Conservation (phyloP, 805 yeast species). For the Metschnikowia santaceciliae region DNA sequence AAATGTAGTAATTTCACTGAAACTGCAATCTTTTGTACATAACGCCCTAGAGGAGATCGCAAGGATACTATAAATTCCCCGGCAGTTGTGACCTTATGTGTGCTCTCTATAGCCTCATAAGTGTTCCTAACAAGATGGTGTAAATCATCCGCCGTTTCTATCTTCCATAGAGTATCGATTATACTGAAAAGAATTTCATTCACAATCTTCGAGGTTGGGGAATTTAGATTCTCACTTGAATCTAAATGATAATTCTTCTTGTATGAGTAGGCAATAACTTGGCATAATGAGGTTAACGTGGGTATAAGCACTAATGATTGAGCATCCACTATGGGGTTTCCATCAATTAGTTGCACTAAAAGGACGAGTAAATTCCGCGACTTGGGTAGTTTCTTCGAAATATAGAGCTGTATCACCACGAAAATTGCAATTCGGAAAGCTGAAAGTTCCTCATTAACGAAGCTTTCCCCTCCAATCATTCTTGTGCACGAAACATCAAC, state of each 20-base stretch:
- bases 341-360: constrained; percentile 10
- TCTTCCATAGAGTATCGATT: constrained; percentile 36
- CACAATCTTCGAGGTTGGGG: not conserved
- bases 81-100: constrained; percentile 8
- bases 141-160: constrained; percentile 47
- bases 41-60: constrained; percentile 37
- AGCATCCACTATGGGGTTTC: constrained; percentile 7
- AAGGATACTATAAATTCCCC: constrained; percentile 14
- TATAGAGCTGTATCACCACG: constrained; percentile 45
- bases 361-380: constrained; percentile 7
- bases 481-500: not conserved
- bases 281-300: constrained; percentile 10
- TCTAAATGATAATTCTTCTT: not conserved
- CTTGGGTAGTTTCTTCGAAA: constrained; percentile 33
- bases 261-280: constrained; percentile 1
- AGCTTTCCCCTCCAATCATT: constrained; percentile 3
- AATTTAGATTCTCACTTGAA: not conserved
- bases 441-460: constrained; percentile 37
- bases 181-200: constrained; percentile 4
- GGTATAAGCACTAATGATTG: constrained; percentile 5
- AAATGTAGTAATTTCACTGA: constrained; percentile 44
- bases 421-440: constrained; percentile 54
- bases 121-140: constrained; percentile 29
- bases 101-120: constrained; percentile 11
- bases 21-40: constrained; percentile 36